Evolutionary conservation across 768 basidiomycete species (phyloP), one percentile per base, ranked within the genome.

Genomic region (Serpula lacrymans): DNA sequence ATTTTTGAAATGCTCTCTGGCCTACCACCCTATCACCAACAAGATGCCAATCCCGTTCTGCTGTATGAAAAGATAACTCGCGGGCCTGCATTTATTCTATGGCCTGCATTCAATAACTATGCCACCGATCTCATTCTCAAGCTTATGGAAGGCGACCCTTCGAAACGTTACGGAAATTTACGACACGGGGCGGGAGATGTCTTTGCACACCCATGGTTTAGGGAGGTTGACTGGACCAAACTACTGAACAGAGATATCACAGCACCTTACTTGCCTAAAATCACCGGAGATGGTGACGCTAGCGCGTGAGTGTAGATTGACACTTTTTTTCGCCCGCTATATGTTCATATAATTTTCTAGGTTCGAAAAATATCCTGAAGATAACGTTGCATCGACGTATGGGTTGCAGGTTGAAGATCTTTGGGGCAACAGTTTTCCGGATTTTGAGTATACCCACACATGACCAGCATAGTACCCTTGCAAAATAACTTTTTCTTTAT

Each of bases 1-100:
- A 87, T 94, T 41, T 99, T 88, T 59, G 96, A 99, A 65, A 97
- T 98, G 94, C 77, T 99, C 31, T 92, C 88, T 0, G 96, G 96
- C 6, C 82, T 87, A 20, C 91, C 94, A 20, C 96, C 96, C 0
- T 98, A 92, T 70, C 94, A 96, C 64, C 85, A 88, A 60, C 70
- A 77, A 18, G 89, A 91, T 57, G 78, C 71, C 34, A 88, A 91
- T 55, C 94, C 88, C 16, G 78, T 94, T 53, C 69, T 79, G 31
- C 75, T 97, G 29, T 98, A 99, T 63, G 91, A 96, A 62, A 88
- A 88, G 64, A 97, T 99, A 51, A 74, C 85, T 32, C 67, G 72
- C 35, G 88, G 91, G 25, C 83, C 88, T 13, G 60, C 74, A 16
- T 77, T 64, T 49, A 84, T 95, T 57, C 77, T 77, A 33, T 96